Evolutionary conservation across 1,284 basidiomycete genomes (phyloP).

Genomic region (Ceratobasidium sp.): DNA sequence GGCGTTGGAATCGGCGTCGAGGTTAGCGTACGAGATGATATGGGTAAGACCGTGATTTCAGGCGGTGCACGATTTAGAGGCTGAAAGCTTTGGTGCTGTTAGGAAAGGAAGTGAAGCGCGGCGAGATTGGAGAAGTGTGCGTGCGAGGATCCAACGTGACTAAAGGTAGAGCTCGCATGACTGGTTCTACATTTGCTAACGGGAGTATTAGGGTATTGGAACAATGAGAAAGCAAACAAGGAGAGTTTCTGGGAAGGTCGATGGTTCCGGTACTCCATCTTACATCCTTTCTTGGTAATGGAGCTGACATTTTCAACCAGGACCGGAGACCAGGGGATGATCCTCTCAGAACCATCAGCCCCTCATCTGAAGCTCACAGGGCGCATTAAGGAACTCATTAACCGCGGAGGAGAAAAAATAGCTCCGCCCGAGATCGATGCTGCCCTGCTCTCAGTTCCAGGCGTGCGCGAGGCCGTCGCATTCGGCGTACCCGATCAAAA

Average conservation of each 20-base stretch:
- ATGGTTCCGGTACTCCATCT: conserved; percentile 52
- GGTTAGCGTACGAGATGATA: conserved; percentile 56
- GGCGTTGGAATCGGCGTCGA: conserved; percentile 59
- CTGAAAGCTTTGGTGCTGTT: neutral
- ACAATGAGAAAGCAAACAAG: conserved; percentile 56
- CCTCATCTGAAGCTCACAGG: conserved; percentile 65
- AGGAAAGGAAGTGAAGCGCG: conserved; percentile 54
- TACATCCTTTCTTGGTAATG: neutral
- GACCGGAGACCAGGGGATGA: conserved; percentile 71
- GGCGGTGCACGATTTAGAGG: no score
- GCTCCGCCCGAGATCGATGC: conserved; percentile 70
- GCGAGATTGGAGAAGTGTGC: conserved; percentile 58
- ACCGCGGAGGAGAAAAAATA: conserved; percentile 73
- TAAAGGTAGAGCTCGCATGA: conserved; percentile 46
- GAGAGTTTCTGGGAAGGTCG: conserved; percentile 55
- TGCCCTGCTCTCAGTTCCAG: conserved; percentile 59
- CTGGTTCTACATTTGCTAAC: conserved; percentile 2
- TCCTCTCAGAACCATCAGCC: conserved; percentile 61
- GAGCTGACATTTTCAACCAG: conserved; percentile 51
- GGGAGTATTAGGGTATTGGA: conserved; percentile 52
- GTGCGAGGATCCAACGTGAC: conserved; percentile 61
- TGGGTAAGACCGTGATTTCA: conserved; percentile 30
- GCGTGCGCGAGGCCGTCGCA: conserved; percentile 63
- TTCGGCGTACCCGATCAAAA: conserved; percentile 53
- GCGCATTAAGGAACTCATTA: conserved; percentile 69